Base-by-base conservation (phyloP, 805 yeast species). In the Yarrowia sp. region DNA sequence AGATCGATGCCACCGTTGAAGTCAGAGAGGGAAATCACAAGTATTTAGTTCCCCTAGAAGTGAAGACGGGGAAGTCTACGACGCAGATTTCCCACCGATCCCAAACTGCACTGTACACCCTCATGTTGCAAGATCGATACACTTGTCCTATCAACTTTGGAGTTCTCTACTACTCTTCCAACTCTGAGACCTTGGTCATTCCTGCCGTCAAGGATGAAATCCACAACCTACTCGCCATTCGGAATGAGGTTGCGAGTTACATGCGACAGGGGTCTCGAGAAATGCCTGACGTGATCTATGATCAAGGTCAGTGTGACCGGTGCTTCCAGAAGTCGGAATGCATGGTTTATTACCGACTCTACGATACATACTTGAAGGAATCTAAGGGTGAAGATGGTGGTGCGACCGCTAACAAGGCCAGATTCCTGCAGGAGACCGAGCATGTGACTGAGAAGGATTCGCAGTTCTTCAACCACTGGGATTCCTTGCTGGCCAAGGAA, bases 1-100 rank as follows among this genome's bases (percentile, higher is more conserved):
- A 87, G 69, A 85, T 92, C 17, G 99, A 95, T 77, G 97, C 88
- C 2, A 91, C 97, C 0, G 81, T 91, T 1, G 88, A 88, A 68
- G 88, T 89, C 0, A 65, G 67, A 26, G 71, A 73, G 1, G 82
- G 82, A n/a, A 82, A 78, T 35, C 22, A 54, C 36, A 14, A 21
- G 8, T 80, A 72, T 64, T 80, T 91, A 12, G 81, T 85, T 0
- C 98, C 98, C 0, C 78, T 95, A 77, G 99, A 95, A 73, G 85
- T 95, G 66, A 95, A 95, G 72, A 91, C 98, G 0, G 97, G 98
- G 0, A 79, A 78, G 62, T 52, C 58, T 16, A 75, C 80, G 33
- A 84, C 83, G 52, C 79, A 85, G 40, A 73, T 87, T 5, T 75
- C 87, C 3, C 97, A 95, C 73, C 85, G 88, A 59, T 96, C 96